These are phyloP conservation scores for Clavariopsis aquatica DNA, from an alignment of 495 filamentous ascomycete genomes.

Conservation along the genomic window DNA sequence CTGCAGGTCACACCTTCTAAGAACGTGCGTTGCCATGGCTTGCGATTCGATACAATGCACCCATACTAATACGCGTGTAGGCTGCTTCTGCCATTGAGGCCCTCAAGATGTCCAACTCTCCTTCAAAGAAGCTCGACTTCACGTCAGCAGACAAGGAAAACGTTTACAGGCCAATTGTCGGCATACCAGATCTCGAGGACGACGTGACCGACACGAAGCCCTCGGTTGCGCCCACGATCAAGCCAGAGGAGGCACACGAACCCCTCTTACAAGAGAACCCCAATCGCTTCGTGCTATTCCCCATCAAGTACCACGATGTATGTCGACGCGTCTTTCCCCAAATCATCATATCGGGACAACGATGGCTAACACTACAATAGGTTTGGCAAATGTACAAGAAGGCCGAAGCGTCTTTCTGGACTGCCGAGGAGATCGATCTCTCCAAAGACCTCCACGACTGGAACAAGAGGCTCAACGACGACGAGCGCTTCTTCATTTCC, in stretches of 20 bases:
- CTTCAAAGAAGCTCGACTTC: conserved; percentile 86
- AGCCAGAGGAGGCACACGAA: conserved; percentile 75
- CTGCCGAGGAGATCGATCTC: conserved; percentile 97
- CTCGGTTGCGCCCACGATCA: conserved; percentile 54
- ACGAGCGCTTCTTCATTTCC: conserved; percentile 97
- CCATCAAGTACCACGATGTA: conserved; percentile 99
- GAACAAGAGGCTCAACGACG: conserved; percentile 95
- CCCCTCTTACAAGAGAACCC: conserved; percentile 95
- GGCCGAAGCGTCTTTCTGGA: conserved; percentile 99
- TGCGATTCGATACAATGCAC: conserved; percentile 8
- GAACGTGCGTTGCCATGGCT: conserved; percentile 33
- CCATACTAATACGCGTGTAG: conserved; percentile 50
- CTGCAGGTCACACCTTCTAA: conserved; percentile 40
- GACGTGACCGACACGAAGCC: conserved; percentile 42
- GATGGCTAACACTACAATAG: conserved; percentile 50
- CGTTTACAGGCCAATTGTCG: conserved; percentile 58
- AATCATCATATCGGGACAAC: conserved; percentile 68
- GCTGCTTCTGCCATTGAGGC: conserved; percentile 80
- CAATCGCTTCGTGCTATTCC: conserved; percentile 95
- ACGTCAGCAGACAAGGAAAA: conserved; percentile 78
- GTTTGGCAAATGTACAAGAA: conserved; percentile 99
- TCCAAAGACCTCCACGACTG: conserved; percentile 99
- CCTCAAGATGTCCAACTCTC: conserved; percentile 87
- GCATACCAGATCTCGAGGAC: conserved; percentile 54
- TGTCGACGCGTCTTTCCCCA: conserved; percentile 51